These are phyloP conservation scores for Penicillium crystallinum DNA, from an alignment of 495 filamentous ascomycete species.

Conservation along the genomic window DNA sequence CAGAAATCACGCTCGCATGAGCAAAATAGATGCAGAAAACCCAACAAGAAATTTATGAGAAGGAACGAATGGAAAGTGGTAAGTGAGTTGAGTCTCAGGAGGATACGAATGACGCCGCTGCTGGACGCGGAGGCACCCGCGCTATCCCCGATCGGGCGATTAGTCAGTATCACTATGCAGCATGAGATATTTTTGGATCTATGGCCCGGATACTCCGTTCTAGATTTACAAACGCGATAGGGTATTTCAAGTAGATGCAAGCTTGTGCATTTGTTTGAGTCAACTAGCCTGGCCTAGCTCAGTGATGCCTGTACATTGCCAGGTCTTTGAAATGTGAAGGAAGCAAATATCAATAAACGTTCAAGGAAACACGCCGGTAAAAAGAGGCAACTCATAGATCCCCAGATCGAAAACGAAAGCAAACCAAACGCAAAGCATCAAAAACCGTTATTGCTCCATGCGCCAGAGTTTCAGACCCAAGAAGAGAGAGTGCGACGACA, in stretches of 20 bases:
- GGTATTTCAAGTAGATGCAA: background rate
- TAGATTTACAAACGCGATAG: background rate
- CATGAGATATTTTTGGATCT: conserved; percentile 6
- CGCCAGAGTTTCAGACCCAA: conserved; percentile 9
- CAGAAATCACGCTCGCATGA: conserved; percentile 27
- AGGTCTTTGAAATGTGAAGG: background rate
- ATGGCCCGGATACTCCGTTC: background rate
- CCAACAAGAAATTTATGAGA: conserved; percentile 20
- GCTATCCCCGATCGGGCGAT: conserved; percentile 20
- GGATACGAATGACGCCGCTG: conserved; percentile 28
- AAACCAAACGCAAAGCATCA: conserved; percentile 9
- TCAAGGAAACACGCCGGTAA: background rate
- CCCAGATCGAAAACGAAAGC: conserved; percentile 7
- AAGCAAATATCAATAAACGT: background rate
- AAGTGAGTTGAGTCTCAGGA: conserved; percentile 21
- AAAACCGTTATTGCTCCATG: conserved; percentile 10
- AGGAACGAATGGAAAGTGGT: conserved; percentile 15
- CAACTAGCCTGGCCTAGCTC: background rate
- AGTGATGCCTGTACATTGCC: conserved; percentile 5
- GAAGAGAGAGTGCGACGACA: background rate
- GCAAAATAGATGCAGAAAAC: conserved; percentile 18
- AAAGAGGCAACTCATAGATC: background rate
- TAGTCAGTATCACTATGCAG: conserved; percentile 13
- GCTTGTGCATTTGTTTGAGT: conserved; percentile 5
- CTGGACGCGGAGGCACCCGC: conserved; percentile 22